phyloP scores from a whole-genome alignment of 1,284 basidiomycete species.

The Ustilago curta region DNA sequence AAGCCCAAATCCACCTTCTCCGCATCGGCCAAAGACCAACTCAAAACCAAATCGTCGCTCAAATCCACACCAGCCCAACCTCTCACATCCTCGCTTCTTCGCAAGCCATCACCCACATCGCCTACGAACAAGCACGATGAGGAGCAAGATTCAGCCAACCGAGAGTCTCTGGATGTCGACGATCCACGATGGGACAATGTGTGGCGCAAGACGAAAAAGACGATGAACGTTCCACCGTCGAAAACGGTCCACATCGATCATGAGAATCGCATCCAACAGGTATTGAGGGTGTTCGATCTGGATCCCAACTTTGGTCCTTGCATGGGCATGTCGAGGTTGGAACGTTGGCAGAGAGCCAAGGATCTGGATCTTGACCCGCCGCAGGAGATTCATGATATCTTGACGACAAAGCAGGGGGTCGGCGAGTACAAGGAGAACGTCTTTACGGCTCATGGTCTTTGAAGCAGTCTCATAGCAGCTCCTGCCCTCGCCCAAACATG shows the following conservation, averaged over 20 bases:
- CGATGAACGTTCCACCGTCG: constrained; percentile 37
- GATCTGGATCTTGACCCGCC: constrained; percentile 86
- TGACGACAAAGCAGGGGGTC: constrained; percentile 60
- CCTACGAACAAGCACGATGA: constrained; percentile 17
- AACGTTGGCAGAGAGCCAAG: constrained; percentile 88
- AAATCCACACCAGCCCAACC: constrained; percentile 25
- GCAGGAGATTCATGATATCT: constrained; percentile 75
- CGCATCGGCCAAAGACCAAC: constrained; percentile 29
- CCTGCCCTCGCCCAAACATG: background rate
- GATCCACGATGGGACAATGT: constrained; percentile 52
- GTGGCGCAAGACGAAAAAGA: constrained; percentile 56
- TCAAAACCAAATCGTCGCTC: constrained; percentile 26
- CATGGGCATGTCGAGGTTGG: constrained; percentile 82
- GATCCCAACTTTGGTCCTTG: constrained; percentile 79
- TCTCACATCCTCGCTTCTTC: constrained; percentile 20
- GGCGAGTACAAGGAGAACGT: constrained; percentile 43
- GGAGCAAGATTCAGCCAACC: constrained; percentile 24
- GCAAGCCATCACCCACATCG: constrained; percentile 13
- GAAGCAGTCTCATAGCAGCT: background rate
- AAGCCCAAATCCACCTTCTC: constrained; percentile 49
- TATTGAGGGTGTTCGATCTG: constrained; percentile 65
- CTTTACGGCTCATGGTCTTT: constrained; percentile 40
- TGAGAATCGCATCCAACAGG: constrained; percentile 63
- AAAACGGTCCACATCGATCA: constrained; percentile 59
- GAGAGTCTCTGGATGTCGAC: constrained; percentile 46